Base-by-base conservation (phyloP, 768 basidiomycete species). In the Pisolithus sp. region DNA sequence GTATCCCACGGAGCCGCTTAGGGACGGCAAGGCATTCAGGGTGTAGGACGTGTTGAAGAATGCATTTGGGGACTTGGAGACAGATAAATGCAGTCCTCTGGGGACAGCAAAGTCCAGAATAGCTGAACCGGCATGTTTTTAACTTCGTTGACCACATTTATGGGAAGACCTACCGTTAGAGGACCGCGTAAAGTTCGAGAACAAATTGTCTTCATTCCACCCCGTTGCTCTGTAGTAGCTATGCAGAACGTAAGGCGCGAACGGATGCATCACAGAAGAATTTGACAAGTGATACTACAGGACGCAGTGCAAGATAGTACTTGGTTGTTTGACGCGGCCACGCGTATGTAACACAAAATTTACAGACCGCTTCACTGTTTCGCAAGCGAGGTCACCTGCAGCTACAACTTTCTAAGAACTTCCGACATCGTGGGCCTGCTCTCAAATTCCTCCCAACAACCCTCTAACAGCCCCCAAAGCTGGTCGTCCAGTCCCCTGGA, bases 141-240 rank as follows among this genome's bases (percentile, higher is more conserved):
- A 50, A 7, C 36, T 9, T 23, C 4, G n/a, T 21, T n/a, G 34
- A 43, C 2, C 53, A n/a, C 38, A 13, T 7, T 37, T 51, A n/a
- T 17, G 21, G 37, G 60, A 66, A 30, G 26, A 56, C 70, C 44
- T 53, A 95, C 93, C 89, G 71, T 80, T 85, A 2, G 93, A 95
- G 34, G 92, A 89, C 50, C 90, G 82, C 1, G 92, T 96, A 41
- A 98, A 61, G 57, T 94, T 91, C 2, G 87, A 82, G 62, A 91
- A 97, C 20, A 95, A 75, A 62, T 95, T 95, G 69, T 97, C 94
- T 65, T 95, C 91, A 60, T 93, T 93, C 95, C 95, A 98, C 55
- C 91, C 89, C 30, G 92, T 96, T n/a, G 83, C 83, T 57, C 81
- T 79, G 74, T 92, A 93, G 69, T 95, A 97, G 66, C 78, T 85